Conservation (phyloP, 208 protist genomes). For the Trypanosoma theileri region DNA sequence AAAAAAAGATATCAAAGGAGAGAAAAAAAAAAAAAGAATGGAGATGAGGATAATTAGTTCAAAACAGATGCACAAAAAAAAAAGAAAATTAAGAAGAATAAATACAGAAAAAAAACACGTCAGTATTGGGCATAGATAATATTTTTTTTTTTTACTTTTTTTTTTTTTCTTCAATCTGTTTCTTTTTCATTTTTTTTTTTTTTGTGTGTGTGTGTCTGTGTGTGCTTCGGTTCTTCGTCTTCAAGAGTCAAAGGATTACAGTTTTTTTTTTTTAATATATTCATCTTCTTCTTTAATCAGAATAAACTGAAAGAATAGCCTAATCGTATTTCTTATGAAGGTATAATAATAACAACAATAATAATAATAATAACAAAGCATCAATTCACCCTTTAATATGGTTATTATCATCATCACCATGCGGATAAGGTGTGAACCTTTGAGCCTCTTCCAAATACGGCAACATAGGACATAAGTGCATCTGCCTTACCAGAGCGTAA, state of each 20-base stretch:
- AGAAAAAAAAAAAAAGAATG: slow-evolving; percentile 25
- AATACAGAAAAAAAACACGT: slow-evolving; percentile 10
- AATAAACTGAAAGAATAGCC: too few relatives aligned
- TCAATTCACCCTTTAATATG: too few relatives aligned
- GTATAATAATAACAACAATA: too few relatives aligned
- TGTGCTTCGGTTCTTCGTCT: too few relatives aligned
- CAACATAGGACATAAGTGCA: slow-evolving; percentile 49
- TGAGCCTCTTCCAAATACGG: slow-evolving; percentile 66
- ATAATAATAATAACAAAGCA: too few relatives aligned
- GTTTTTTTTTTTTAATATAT: slow-evolving; percentile 1
- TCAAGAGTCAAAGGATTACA: background rate
- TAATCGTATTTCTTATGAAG: too few relatives aligned
- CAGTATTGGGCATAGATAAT: slow-evolving; percentile 24
- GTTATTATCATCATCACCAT: slow-evolving; percentile 34
- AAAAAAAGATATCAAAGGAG: slow-evolving; percentile 18
- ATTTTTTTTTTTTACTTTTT: slow-evolving; percentile 21
- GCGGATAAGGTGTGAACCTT: slow-evolving; percentile 42
- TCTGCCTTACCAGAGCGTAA: slow-evolving; percentile 43
- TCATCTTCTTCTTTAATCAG: background rate
- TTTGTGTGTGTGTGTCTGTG: slow-evolving; percentile 17
- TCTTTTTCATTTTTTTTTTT: slow-evolving; percentile 9
- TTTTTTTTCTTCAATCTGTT: background rate
- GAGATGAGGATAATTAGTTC: slow-evolving; percentile 1
- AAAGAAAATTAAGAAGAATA: slow-evolving; percentile 10
- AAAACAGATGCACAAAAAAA: slow-evolving; percentile 19